Conservation (phyloP, 129 eudicot genomes). For the Saposhnikovia divaricata region DNA sequence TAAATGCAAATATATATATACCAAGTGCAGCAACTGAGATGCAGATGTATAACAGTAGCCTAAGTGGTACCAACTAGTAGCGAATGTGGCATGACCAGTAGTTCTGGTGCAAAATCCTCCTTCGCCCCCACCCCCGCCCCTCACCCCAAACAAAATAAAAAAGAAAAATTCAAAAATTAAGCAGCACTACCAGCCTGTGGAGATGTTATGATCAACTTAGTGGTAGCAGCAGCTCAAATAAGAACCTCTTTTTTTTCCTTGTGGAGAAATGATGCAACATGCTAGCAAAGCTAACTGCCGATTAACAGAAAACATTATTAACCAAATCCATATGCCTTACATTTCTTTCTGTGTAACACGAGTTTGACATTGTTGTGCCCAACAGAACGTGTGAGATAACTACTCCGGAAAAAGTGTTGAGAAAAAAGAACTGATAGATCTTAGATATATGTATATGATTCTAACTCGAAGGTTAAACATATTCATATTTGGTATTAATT, state of each 20-base stretch:
- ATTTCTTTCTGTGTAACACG: neutral
- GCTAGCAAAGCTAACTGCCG: neutral
- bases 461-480: neutral
- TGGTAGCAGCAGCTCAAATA: neutral
- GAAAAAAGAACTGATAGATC: neutral
- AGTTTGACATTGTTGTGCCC: no score
- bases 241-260: neutral
- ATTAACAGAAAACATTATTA: neutral
- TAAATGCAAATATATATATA: neutral
- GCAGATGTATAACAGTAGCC: neutral
- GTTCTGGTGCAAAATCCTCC: neutral
- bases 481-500: no score
- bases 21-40: neutral
- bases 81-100: neutral
- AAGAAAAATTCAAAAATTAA: no score
- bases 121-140: neutral
- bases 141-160: neutral
- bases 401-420: no score
- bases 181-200: neutral
- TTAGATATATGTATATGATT: neutral
- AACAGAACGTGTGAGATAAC: neutral
- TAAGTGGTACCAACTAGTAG: neutral
- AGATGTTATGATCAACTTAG: conserved; percentile 9
- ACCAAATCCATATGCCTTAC: no score
- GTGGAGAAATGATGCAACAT: neutral